Base-by-base conservation (phyloP, 2,329 filamentous ascomycete species). In the Neurospora sp. region DNA sequence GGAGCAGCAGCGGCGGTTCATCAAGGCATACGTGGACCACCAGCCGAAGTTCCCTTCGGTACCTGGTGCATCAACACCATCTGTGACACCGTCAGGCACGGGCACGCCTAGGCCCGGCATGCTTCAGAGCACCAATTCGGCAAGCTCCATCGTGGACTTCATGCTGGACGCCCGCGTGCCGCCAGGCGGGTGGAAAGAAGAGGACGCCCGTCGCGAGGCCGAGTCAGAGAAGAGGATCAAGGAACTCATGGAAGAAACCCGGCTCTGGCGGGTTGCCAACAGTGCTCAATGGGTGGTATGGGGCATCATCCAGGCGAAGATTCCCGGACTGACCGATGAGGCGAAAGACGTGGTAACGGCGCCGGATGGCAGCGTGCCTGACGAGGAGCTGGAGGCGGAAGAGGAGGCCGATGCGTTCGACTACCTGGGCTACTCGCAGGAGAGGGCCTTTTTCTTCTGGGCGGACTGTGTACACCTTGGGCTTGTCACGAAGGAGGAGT, bases 221-320 rank as follows among this genome's bases (percentile, higher is more conserved):
- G 83, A 84, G 66, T 83, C 86, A 5, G 93, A 97, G 68, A 80
- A 83, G 43, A 88, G 91, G 75, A 85, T 96, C 6, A 83, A 87
- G 67, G 86, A 88, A 68, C 83, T 99, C 38, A 83, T 96, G 77
- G 87, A 90, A 52, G 93, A 98, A 81, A 90, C 93, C 2, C 85
- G 89, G 17, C 83, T 97, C 66, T 99, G 96, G 96, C 89, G 96
- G 3, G 84, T 92, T 0, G 92, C 93, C 46, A 97, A 96, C 80
- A 93, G 91, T 42, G 93, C 93, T 1, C 89, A 92, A 81, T 99
- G 96, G 96, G 88, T 96, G 33, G 92, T 93, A 1, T 99, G 96
- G 96, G 96, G 96, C 33, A 93, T 98, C 72, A 91, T 99, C 68
- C 96, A 99, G 81, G 95, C 96, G 67, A 94, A 96, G 78, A 85